A percentile compares a stretch with the other conserved stretches of the same genome.
phyloP scores from a whole-genome alignment of 2,329 filamentous ascomycete species.

The Venturia nashicola region DNA sequence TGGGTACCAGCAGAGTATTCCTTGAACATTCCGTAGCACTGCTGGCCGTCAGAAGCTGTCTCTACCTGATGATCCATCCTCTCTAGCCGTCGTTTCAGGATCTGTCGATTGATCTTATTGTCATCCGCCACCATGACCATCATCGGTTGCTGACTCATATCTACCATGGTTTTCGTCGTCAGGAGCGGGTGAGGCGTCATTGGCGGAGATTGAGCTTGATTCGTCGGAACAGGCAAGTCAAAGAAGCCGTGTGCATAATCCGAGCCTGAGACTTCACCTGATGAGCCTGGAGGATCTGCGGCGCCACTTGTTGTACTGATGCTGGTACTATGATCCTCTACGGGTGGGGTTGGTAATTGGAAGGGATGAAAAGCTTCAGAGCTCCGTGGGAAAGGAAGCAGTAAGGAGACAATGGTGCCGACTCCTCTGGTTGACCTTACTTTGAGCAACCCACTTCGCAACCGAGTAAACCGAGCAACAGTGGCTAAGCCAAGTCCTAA shows the following conservation, averaged over 20 bases:
- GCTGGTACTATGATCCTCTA: background rate
- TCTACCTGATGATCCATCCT: conserved; percentile 60
- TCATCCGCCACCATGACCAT: conserved; percentile 73
- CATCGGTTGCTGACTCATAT: conserved; percentile 31
- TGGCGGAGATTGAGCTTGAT: background rate
- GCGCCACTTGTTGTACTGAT: background rate
- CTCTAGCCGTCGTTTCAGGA: conserved; percentile 67
- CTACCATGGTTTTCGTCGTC: conserved; percentile 10
- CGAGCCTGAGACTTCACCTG: background rate
- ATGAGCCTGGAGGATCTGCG: background rate
- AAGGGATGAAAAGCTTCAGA: conserved; percentile 11
- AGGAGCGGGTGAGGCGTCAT: conserved; percentile 8
- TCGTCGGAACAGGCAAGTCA: background rate
- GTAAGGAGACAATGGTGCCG: conserved; percentile 71
- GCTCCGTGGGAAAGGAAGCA: conserved; percentile 56
- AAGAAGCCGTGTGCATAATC: background rate
- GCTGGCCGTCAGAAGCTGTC: conserved; percentile 70
- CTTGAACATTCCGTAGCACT: conserved; percentile 60
- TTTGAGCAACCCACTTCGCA: conserved; percentile 78
- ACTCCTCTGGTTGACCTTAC: conserved; percentile 72
- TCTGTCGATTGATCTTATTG: conserved; percentile 73
- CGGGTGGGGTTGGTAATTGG: background rate
- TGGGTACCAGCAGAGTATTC: conserved; percentile 55
- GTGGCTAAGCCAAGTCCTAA: conserved; percentile 76
- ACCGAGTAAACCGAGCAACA: conserved; percentile 74